Conservation (phyloP, 2,329 filamentous ascomycete species). For the Xylariaceae sp. region DNA sequence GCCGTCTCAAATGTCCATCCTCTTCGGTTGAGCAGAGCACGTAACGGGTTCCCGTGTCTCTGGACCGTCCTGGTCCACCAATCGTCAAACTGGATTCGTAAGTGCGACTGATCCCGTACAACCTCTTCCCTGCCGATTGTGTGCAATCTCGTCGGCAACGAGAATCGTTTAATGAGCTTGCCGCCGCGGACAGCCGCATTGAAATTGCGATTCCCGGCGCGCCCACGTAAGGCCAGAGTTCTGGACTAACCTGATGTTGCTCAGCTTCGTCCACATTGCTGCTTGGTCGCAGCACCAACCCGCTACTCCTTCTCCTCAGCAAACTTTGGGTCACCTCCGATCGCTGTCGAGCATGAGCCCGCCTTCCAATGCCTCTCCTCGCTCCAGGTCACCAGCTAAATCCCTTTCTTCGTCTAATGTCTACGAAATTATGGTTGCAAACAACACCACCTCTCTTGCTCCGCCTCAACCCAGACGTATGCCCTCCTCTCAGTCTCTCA, state of each 20-base stretch:
- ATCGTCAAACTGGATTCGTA: slow-evolving; percentile 46
- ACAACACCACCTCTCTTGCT: slow-evolving; percentile 42
- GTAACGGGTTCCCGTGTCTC: slow-evolving; percentile 33
- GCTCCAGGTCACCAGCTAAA: slow-evolving; percentile 47
- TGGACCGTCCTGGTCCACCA: slow-evolving; percentile 42
- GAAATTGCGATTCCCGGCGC: slow-evolving; percentile 8
- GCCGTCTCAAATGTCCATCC: slow-evolving; percentile 32
- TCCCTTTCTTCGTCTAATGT: slow-evolving; percentile 40
- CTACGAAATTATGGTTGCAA: slow-evolving; percentile 36
- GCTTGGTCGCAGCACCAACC: slow-evolving; percentile 58
- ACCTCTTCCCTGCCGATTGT: slow-evolving; percentile 12
- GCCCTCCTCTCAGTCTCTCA: slow-evolving; percentile 49
- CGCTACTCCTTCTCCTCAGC: slow-evolving; percentile 44
- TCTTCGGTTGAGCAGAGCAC: slow-evolving; percentile 25
- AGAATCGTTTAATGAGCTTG: slow-evolving; percentile 22
- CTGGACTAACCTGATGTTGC: slow-evolving; percentile 30
- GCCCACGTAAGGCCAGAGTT: slow-evolving; percentile 1
- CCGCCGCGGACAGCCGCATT: slow-evolving; percentile 13
- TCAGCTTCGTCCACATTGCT: slow-evolving; percentile 61
- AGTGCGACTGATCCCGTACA: slow-evolving; percentile 31
- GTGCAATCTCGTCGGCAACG: slow-evolving; percentile 7
- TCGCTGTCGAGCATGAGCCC: slow-evolving; percentile 60
- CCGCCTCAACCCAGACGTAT: slow-evolving; percentile 44
- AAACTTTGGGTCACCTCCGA: slow-evolving; percentile 57
- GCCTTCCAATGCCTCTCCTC: slow-evolving; percentile 48